Conservation (phyloP, 2,329 filamentous ascomycete species). For the Ciborinia camelliae region DNA sequence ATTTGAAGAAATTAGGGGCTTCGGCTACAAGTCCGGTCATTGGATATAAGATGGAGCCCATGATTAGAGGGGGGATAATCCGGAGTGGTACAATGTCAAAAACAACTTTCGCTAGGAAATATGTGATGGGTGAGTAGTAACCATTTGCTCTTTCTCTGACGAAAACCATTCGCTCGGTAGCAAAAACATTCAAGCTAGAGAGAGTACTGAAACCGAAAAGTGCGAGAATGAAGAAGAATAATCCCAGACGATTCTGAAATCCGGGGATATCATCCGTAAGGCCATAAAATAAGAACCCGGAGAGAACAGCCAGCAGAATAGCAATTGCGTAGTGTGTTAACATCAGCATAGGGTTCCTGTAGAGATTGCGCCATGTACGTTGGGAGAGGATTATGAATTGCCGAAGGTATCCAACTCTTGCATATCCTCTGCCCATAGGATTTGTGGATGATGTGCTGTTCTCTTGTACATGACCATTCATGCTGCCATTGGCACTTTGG, state of each 20-base stretch:
- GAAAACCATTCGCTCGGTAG: constrained; percentile 84
- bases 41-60: constrained; percentile 93
- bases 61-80: constrained; percentile 88
- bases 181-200: constrained; percentile 91
- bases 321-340: constrained; percentile 97
- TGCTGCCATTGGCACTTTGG: constrained; percentile 61
- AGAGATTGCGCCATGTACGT: constrained; percentile 94
- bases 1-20: constrained; percentile 80
- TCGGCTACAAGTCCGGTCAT: constrained; percentile 92
- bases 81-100: constrained; percentile 96
- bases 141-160: constrained; percentile 92
- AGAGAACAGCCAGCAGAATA: constrained; percentile 88
- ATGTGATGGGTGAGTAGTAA: constrained; percentile 91
- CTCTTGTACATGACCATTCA: constrained; percentile 51
- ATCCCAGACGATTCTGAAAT: constrained; percentile 93
- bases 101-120: constrained; percentile 94
- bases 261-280: constrained; percentile 93
- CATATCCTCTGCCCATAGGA: constrained; percentile 75
- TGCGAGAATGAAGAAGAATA: constrained; percentile 96
- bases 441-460: constrained; percentile 44
- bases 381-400: constrained; percentile 89
- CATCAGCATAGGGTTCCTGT: constrained; percentile 97
- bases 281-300: constrained; percentile 94
- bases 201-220: constrained; percentile 96
- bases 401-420: constrained; percentile 70